Evolutionary conservation across 345 rosid genomes (phyloP), one percentile per base, ranked within the genome.

Genomic region (Linum lewisii): DNA sequence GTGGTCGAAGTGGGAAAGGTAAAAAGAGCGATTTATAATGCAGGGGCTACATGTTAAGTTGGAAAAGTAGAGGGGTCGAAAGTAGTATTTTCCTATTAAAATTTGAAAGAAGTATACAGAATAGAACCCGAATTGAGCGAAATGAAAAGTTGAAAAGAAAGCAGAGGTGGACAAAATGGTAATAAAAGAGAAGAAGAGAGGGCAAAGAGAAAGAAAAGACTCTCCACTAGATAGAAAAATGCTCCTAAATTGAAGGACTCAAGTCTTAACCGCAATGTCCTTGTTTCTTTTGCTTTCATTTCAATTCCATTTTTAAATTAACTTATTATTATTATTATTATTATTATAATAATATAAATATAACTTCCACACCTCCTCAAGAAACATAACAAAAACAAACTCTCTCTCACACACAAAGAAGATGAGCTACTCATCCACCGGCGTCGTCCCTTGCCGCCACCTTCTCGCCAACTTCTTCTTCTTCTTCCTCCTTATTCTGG

Each of bases 391-490:
- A 24, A n/a, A 19, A 59, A 50, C 5, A 45, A n/a, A n/a, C n/a
- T n/a, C n/a, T n/a, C n/a, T n/a, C n/a, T n/a, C 22, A 0, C 24
- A 59, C 72, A 61, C 67, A 54, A 69, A 77, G 84, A 78, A 42
- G 79, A 77, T 83, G 82, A 78, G 67, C 82, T 51, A 57, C 73
- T 63, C n/a, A n/a, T n/a, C 67, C 62, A 37, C 51, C 61, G 60
- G 71, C 56, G 24, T 51, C 60, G 57, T 68, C n/a, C n/a, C n/a
- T 51, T 47, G 68, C 74, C 57, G 26, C 68, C 51, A 32, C 60
- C 66, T 58, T 36, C 54, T 25, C 47, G 25, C 25, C 23, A 0
- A 29, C 62, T 29, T 63, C 61, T 16, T 42, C 44, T 51, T 23
- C 58, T 3, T 52, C 75, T 45, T 25, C 49, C 7, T 59, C 29